Conservation (phyloP, 768 basidiomycete genomes). For the Chiua virens region DNA sequence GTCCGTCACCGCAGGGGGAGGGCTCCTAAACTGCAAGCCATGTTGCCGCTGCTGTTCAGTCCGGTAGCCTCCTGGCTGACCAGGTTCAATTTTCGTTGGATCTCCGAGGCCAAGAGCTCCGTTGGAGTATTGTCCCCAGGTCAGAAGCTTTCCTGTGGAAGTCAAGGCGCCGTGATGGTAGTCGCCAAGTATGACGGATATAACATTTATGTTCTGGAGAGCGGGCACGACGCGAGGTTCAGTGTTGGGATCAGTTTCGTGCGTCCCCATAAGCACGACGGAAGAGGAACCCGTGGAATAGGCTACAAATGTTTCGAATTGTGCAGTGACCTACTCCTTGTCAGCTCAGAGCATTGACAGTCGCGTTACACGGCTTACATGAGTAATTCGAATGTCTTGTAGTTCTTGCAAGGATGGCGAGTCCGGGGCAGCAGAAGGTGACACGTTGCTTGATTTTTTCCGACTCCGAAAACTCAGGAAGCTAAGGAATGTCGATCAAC, state of each 20-base stretch:
- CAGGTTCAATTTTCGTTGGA: slow-evolving; percentile 51
- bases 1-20: slow-evolving; percentile 46
- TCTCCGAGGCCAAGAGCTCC: slow-evolving; percentile 90
- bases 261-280: slow-evolving; percentile 71
- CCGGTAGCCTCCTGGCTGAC: slow-evolving; percentile 60
- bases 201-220: slow-evolving; percentile 75
- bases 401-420: slow-evolving; percentile 44
- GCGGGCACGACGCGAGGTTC: slow-evolving; percentile 65
- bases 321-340: slow-evolving; percentile 69
- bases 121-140: slow-evolving; percentile 75
- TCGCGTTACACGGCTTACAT: slow-evolving; percentile 50
- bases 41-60: slow-evolving; percentile 36
- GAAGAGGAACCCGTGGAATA: slow-evolving; percentile 73
- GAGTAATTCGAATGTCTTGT: slow-evolving; percentile 63
- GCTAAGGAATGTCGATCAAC: slow-evolving; percentile 39
- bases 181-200: slow-evolving; percentile 89
- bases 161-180: slow-evolving; percentile 91
- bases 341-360: slow-evolving; percentile 2
- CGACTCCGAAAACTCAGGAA: slow-evolving; percentile 72
- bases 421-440: slow-evolving; percentile 40
- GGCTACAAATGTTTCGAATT: slow-evolving; percentile 78
- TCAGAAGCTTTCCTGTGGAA: slow-evolving; percentile 67
- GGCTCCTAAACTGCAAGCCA: slow-evolving; percentile 22
- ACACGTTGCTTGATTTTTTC: slow-evolving; percentile 47
- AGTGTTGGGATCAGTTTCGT: slow-evolving; percentile 40